A percentile compares a stretch with the other conserved stretches of the same genome.
These are phyloP conservation scores for Trypanosoma boissoni DNA, from an alignment of 208 protist genomes.

Conservation along the genomic window DNA sequence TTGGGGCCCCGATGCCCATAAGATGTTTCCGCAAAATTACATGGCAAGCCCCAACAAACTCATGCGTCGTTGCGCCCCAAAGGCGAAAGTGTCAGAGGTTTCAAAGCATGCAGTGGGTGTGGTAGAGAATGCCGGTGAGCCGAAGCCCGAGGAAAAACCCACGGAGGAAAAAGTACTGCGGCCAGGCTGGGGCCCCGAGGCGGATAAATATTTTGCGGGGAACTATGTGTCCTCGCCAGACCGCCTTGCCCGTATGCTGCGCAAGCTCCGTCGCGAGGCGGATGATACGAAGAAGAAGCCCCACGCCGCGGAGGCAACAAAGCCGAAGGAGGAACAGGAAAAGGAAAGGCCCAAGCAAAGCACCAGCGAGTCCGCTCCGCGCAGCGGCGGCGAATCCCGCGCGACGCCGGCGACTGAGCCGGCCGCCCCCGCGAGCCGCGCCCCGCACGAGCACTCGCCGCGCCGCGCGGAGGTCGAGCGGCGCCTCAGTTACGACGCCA, in stretches of 20 bases:
- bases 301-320: conserved; percentile 3
- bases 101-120: background rate
- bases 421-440: too few species aligned
- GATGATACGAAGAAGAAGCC: too few species aligned
- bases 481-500: conserved; percentile 14
- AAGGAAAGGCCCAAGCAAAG: conserved; percentile 13
- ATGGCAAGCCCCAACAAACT: conserved; percentile 59
- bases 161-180: conserved; percentile 2
- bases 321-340: conserved; percentile 10
- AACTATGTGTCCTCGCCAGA: conserved; percentile 76
- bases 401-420: too few species aligned
- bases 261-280: too few species aligned
- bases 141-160: background rate
- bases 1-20: conserved; percentile 72
- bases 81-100: background rate
- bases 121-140: background rate
- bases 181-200: conserved; percentile 65
- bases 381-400: too few species aligned
- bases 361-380: too few species aligned
- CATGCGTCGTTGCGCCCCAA: conserved; percentile 5
- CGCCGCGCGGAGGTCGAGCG: conserved; percentile 14
- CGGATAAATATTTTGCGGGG: conserved; percentile 58
- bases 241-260: conserved; percentile 30
- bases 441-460: too few species aligned
- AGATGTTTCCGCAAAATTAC: conserved; percentile 70